phyloP scores from a whole-genome alignment of 2,329 filamentous ascomycete genomes.

The Cercospora citrullina region DNA sequence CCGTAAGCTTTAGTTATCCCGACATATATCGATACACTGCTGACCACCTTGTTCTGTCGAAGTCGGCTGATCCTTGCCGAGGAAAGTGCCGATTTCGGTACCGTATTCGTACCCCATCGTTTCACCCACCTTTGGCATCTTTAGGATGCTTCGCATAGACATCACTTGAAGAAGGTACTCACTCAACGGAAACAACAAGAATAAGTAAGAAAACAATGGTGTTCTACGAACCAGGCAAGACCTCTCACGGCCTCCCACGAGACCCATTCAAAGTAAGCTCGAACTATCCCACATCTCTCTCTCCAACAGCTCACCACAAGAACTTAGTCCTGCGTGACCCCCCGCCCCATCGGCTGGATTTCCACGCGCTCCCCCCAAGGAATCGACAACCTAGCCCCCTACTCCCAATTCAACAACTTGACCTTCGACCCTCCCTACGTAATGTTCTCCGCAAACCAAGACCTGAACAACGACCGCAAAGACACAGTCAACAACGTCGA shows the following conservation, averaged over 20 bases:
- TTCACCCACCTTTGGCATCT: background rate
- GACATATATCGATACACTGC: background rate
- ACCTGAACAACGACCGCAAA: slow-evolving; percentile 49
- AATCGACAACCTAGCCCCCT: slow-evolving; percentile 59
- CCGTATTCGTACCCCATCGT: background rate
- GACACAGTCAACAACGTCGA: slow-evolving; percentile 61
- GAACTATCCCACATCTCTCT: background rate
- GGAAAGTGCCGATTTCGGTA: background rate
- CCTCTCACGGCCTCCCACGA: slow-evolving; percentile 53
- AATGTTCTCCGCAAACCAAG: slow-evolving; percentile 63
- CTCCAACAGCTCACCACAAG: background rate
- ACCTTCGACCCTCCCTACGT: slow-evolving; percentile 64
- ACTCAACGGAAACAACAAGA: background rate
- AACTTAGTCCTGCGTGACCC: slow-evolving; percentile 56
- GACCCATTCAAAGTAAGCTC: slow-evolving; percentile 56
- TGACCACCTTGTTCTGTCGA: background rate
- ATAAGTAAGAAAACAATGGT: slow-evolving; percentile 33
- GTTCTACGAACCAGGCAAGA: slow-evolving; percentile 57
- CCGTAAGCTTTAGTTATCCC: background rate
- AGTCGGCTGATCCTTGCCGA: background rate
- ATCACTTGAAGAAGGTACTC: background rate
- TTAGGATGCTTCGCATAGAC: background rate
- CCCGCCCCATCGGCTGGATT: slow-evolving; percentile 63
- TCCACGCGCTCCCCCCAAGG: slow-evolving; percentile 53
- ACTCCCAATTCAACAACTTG: slow-evolving; percentile 63